Base-by-base conservation (phyloP, 2,329 filamentous ascomycete species). In the Diaporthe australafricana region DNA sequence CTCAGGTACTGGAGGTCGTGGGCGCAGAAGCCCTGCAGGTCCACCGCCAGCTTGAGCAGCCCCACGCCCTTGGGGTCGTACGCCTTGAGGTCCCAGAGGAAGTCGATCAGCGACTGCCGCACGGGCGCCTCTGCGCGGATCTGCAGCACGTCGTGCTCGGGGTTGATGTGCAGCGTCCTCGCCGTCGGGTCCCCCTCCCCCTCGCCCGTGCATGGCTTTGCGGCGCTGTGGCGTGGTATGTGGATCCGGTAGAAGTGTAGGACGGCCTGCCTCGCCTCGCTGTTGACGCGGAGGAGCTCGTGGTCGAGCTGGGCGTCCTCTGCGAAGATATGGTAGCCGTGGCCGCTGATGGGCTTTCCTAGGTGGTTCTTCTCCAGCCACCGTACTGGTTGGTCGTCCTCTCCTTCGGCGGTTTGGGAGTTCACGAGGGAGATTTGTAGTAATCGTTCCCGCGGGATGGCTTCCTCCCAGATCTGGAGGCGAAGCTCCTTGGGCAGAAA, bases 81-180 rank as follows among this genome's bases (percentile, higher is more conserved):
- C 1, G 72, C 72, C 16, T 69, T 71, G 50, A 73, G 27, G n/a
- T 73, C 72, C 70, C 70, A 73, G 11, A 73, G 57, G 27, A 73
- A 73, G 11, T 73, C 72, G 65, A 73, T 27, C n/a, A 73, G 16
- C 3, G 72, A 55, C 14, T 68, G 48, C 14, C 35, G 52, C 16
- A 72, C 57, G 11, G 72, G 72, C 8, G 60, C 57, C 11, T 70
- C 30, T 38, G 69, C 72, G 12, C 7, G 6, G 16, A 73, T 47
- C 3, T 72, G 65, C 1, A 73, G 50, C 3, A 69, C 14, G 30
- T 73, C 72, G 38, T 73, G 65, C 50, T 73, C 72, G 1, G 72
- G 72, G 30, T 72, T 73, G 20, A 72, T 53, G 8, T 38, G n/a
- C 25, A 73, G 40, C 32, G 47, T 63, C 38, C 9, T 66, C 27